Conservation (phyloP, 805 yeast species). For the Ogataea neopini region DNA sequence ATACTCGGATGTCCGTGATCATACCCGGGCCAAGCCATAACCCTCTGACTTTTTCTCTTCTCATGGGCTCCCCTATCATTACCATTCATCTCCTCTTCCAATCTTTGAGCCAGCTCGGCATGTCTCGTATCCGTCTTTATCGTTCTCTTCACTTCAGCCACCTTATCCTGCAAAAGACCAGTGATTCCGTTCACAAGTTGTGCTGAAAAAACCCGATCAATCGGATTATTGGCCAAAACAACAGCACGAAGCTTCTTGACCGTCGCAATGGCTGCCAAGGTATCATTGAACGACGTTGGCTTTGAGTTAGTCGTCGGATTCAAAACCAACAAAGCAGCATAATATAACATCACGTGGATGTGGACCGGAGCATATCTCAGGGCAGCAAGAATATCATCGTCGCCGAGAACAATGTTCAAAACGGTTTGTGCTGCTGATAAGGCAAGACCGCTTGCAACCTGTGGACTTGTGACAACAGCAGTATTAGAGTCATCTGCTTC, state of each 20-base stretch:
- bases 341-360: slow-evolving; percentile 69
- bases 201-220: slow-evolving; percentile 52
- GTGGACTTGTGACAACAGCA: slow-evolving; percentile 18
- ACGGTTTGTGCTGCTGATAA: slow-evolving; percentile 64
- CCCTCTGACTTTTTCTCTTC: slow-evolving; percentile 28
- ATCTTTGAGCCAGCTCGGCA: slow-evolving; percentile 14
- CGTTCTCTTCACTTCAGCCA: slow-evolving; percentile 25
- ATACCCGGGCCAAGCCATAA: slow-evolving; percentile 66
- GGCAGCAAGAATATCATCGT: slow-evolving; percentile 55
- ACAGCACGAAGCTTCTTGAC: slow-evolving; percentile 46
- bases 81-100: slow-evolving; percentile 24
- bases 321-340: slow-evolving; percentile 58
- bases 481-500: slow-evolving; percentile 21
- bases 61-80: slow-evolving; percentile 19
- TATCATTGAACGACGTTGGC: slow-evolving; percentile 27
- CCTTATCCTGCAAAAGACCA: slow-evolving; percentile 31
- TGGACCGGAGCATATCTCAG: slow-evolving; percentile 70
- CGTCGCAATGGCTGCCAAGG: slow-evolving; percentile 41
- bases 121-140: slow-evolving; percentile 10
- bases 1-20: slow-evolving; percentile 61
- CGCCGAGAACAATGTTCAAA: slow-evolving; percentile 56
- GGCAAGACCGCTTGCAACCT: slow-evolving; percentile 48
- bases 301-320: slow-evolving; percentile 43
- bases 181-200: slow-evolving; percentile 39
- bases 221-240: slow-evolving; percentile 47